Evolutionary conservation across 1,139 yeast genomes (phyloP), one percentile per base, ranked within the genome.

Genomic region (Meyerozyma elateridarum): DNA sequence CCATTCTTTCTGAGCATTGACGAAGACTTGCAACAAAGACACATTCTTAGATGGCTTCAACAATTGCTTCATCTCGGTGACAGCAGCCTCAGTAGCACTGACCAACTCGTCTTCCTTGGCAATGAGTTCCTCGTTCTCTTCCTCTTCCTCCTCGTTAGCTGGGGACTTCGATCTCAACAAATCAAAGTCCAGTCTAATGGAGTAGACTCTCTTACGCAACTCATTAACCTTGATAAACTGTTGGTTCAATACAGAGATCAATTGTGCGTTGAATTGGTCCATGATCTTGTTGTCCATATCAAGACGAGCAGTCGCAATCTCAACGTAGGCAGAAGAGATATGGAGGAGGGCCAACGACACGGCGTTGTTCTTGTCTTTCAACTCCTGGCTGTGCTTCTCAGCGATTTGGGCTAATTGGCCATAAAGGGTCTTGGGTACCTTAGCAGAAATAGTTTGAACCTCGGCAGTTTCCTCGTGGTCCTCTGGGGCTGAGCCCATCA

Each of bases 41-140:
- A 83, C 66, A 34, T 78, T 65, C 52, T 79, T 82, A 9, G 78
- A 64, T 24, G 89, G 87, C 40, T 72, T 76, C 46, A 84, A 75
- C 37, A 83, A 63, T 41, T 70, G 74, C 55, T 80, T 78, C 91
- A 84, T 82, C 36, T 76, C 76, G 45, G 75, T 72, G n/a, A 81
- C 91, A 1, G 91, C 91, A 20, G 69, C 64, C 37, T 81, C 81
- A 6, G 88, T 83, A 16, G 85, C 84, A 47, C 79, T 73, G 20
- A 83, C 91, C 45, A 83, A 71, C 40, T 80, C 89, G 51, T 84
- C 94, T 56, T 84, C 94, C 43, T 73, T 70, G 28, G 69, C 61
- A 43, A 82, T 87, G 43, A 82, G 60, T 35, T 73, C 76, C 40
- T 69, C 73, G 44, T 66, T 64, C 42, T 73, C 67, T 34, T 45